Evolutionary conservation across 2,329 filamentous ascomycete genomes (phyloP).

Genomic region (Neonectria hederae): DNA sequence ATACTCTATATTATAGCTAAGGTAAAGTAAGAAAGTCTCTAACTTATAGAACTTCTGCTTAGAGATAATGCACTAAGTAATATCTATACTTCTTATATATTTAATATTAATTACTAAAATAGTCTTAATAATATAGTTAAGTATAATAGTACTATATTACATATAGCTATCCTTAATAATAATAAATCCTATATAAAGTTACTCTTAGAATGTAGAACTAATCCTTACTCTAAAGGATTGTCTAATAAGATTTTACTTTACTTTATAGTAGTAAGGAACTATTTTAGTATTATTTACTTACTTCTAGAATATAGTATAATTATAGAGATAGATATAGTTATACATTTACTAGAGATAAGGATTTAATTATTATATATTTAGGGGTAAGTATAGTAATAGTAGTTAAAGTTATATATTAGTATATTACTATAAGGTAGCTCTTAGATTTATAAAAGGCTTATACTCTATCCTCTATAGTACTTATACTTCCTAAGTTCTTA

Average conservation of each 20-base stretch:
- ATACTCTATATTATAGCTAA: neutral
- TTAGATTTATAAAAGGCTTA: neutral
- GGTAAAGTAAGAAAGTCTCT: neutral
- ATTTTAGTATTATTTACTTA: neutral
- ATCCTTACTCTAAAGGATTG: neutral
- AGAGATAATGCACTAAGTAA: neutral
- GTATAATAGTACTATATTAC: neutral
- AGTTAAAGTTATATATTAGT: neutral
- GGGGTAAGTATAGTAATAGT: neutral
- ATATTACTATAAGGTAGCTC: neutral
- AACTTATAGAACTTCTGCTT: neutral
- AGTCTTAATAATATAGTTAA: neutral
- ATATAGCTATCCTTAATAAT: neutral
- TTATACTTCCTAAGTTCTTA: neutral
- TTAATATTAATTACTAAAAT: neutral
- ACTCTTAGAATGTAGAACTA: neutral
- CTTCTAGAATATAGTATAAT: neutral
- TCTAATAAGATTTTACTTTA: neutral
- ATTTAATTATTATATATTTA: neutral
- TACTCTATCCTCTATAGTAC: too few relatives aligned
- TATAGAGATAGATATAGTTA: neutral
- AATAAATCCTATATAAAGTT: neutral
- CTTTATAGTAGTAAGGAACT: neutral
- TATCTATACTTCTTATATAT: neutral
- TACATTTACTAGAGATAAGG: neutral